Conservation (phyloP, 768 basidiomycete genomes). For the Austroboletus festivus region DNA sequence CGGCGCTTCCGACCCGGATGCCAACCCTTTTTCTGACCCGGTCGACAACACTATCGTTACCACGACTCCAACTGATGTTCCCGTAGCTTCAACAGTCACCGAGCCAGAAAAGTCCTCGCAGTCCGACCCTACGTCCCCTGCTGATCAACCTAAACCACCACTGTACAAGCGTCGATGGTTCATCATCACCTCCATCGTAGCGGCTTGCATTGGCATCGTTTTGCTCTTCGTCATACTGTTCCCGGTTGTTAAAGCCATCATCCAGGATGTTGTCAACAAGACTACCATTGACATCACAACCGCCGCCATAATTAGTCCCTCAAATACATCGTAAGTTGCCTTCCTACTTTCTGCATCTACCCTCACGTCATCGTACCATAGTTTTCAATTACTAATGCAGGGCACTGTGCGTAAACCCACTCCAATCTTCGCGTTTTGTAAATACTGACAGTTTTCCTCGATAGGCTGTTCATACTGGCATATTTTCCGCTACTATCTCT, state of each 20-base stretch:
- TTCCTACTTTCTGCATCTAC: background rate
- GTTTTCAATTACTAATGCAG: slow-evolving; percentile 50
- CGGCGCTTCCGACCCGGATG: background rate
- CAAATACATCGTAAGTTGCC: slow-evolving; percentile 53
- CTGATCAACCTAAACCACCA: slow-evolving; percentile 29
- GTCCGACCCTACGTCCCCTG: background rate
- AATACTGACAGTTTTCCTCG: background rate
- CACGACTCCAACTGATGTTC: slow-evolving; percentile 8
- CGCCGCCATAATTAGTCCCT: slow-evolving; percentile 49
- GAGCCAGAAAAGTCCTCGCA: background rate
- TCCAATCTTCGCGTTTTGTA: background rate
- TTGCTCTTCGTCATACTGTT: slow-evolving; percentile 66
- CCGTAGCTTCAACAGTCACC: background rate
- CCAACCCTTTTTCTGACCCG: slow-evolving; percentile 12
- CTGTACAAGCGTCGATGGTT: slow-evolving; percentile 65
- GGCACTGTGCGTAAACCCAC: slow-evolving; percentile 44
- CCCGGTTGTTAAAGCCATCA: slow-evolving; percentile 65
- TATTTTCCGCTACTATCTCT: slow-evolving; percentile 58
- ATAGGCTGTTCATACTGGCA: slow-evolving; percentile 65
- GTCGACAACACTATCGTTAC: slow-evolving; percentile 2
- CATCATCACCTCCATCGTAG: slow-evolving; percentile 55
- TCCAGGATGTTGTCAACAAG: slow-evolving; percentile 60
- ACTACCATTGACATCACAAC: slow-evolving; percentile 50
- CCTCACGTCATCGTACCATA: slow-evolving; percentile 23
- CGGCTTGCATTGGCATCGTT: slow-evolving; percentile 52